Conservation (phyloP, 176 grass and related monocot genomes). For the Paspalum vaginatum region DNA sequence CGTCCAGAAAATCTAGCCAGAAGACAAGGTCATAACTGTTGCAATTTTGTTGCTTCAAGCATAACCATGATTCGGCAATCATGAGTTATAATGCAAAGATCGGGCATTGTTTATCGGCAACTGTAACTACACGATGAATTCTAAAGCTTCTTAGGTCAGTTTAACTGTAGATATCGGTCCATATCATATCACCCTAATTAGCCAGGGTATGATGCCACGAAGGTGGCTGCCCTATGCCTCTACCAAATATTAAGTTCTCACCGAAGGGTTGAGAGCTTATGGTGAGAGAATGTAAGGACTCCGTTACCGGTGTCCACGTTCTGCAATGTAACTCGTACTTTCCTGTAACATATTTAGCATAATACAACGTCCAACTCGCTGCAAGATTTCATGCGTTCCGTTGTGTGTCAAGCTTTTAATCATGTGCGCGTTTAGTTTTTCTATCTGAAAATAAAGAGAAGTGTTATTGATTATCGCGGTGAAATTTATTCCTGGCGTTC, state of each 20-base stretch:
- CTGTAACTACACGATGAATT: constrained; percentile 29
- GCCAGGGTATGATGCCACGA: constrained; percentile 53
- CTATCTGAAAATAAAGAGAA: neutral
- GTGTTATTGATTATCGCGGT: neutral
- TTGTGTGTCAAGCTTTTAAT: neutral
- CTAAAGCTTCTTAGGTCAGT: constrained; percentile 27
- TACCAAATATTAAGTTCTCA: constrained; percentile 53
- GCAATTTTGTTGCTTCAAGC: constrained; percentile 42
- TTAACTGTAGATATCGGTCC: constrained; percentile 68
- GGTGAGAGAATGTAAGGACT: constrained; percentile 24
- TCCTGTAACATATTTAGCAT: constrained; percentile 32
- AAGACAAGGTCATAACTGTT: constrained; percentile 14
- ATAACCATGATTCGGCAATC: constrained; percentile 13
- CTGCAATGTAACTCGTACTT: constrained; percentile 7
- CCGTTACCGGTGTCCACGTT: neutral
- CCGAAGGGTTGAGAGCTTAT: constrained; percentile 58
- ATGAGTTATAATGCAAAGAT: constrained; percentile 23
- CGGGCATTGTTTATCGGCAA: neutral
- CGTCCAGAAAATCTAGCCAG: constrained; percentile 15
- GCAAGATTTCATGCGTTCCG: neutral
- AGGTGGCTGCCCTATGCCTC: constrained; percentile 62
- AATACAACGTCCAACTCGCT: constrained; percentile 15
- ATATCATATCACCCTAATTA: constrained; percentile 46
- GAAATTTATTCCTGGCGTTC: neutral
- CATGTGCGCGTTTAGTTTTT: neutral